phyloP scores from a whole-genome alignment of 2,329 filamentous ascomycete species.

The Ceratocystis eucalypticola region DNA sequence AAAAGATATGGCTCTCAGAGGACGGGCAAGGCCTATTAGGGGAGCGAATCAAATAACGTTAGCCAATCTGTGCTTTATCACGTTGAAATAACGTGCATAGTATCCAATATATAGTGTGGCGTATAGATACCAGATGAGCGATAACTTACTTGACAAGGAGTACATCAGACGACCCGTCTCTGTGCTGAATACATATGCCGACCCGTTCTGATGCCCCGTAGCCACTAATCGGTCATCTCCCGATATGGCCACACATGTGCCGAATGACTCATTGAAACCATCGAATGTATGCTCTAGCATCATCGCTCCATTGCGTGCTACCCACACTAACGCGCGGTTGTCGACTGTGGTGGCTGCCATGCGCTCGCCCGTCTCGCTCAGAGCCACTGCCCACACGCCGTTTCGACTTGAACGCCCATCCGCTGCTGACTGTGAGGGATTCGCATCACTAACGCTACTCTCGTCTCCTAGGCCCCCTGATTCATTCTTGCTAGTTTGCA shows the following conservation, averaged over 20 bases:
- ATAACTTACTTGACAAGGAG: constrained; percentile 55
- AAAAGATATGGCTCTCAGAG: constrained; percentile 69
- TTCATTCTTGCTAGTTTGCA: constrained; percentile 29
- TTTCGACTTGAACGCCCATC: constrained; percentile 27
- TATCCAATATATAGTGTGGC: background rate
- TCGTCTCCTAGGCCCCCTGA: constrained; percentile 20
- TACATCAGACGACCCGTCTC: constrained; percentile 73
- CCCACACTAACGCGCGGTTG: constrained; percentile 15
- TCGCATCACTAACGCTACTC: constrained; percentile 26
- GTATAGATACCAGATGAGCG: background rate
- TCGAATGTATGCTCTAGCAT: constrained; percentile 68
- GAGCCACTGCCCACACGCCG: constrained; percentile 74
- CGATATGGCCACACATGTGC: constrained; percentile 70
- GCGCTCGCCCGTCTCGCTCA: constrained; percentile 72
- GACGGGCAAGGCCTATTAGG: constrained; percentile 12
- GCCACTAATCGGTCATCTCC: constrained; percentile 73
- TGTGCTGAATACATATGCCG: constrained; percentile 90
- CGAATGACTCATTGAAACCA: constrained; percentile 63
- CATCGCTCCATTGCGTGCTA: constrained; percentile 54
- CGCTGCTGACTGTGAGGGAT: background rate
- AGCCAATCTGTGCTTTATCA: background rate
- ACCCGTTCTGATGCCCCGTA: constrained; percentile 83
- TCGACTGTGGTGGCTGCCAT: constrained; percentile 70
- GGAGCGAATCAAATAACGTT: background rate
- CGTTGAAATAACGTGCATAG: background rate